Evolutionary conservation across 768 basidiomycete genomes (phyloP), one percentile per base, ranked within the genome.

Genomic region (Xerocomellus amylosporus): DNA sequence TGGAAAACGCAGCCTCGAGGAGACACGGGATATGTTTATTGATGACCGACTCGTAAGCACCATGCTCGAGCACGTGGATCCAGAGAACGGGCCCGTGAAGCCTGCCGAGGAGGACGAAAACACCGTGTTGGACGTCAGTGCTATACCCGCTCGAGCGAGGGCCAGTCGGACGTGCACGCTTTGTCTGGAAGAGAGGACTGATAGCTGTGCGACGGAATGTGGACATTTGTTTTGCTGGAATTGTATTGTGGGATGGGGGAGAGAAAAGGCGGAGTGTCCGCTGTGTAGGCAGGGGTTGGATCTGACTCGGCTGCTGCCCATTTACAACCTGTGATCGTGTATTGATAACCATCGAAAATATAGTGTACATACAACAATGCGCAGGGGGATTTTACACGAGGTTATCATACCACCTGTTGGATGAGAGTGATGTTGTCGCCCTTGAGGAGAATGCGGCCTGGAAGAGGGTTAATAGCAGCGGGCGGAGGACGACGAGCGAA

Each of bases 371-470:
- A 69, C 66, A 66, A 15, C 45, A 45, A 41, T 20, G 48, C 20
- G 34, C 44, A 49, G 41, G 37, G 43, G 28, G 19, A 17, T 66
- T 64, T 59, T 67, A 53, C 30, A 46, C 45, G 19, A 30, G 28
- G 38, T 41, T 30, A 42, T 72, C 59, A 75, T 66, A 66, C 69
- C 28, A 76, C 60, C 73, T 87, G 89, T 68, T 96, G 93, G 69
- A 98, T 96, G 50, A 95, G 83, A n/a, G 96, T 98, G 67, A 98
- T 98, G 70, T 95, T 97, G 70, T 98, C 96, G 55, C 96, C 96
- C 74, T 98, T 98, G 59, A 98, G 79, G 62, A 98, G 78, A 71
- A 98, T 92, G 54, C 96, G 91, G 19, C 96, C 96, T 98, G 64
- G 12, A 22, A 33, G 26, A 8, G 22, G 4, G 45, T 48, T 8